A percentile compares a stretch with the other conserved stretches of the same genome.
Evolutionary conservation across 805 yeast genomes (phyloP).

Genomic region (Zygotorulaspora sp.): DNA sequence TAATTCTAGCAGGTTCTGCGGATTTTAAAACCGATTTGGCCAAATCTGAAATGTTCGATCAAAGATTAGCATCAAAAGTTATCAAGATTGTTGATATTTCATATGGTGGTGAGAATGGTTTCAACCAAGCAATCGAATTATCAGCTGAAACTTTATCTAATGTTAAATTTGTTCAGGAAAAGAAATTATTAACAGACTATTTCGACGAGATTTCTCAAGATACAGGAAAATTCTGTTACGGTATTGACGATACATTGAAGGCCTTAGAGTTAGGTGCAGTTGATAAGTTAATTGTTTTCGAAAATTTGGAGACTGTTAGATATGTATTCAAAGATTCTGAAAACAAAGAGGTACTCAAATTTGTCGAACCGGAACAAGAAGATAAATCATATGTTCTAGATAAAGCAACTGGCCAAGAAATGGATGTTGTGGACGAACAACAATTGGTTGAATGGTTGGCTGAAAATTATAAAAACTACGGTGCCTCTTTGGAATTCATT

Average conservation of each 20-base stretch:
- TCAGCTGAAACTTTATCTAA: conserved; percentile 96
- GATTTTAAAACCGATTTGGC: conserved; percentile 95
- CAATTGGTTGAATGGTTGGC: conserved; percentile 96
- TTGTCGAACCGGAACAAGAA: conserved; percentile 66
- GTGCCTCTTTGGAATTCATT: conserved; percentile 94
- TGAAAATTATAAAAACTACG: conserved; percentile 88
- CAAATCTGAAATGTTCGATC: conserved; percentile 89
- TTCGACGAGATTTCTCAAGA: conserved; percentile 98
- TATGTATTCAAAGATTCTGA: conserved; percentile 80
- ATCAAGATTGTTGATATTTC: conserved; percentile 93
- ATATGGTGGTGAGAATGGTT: conserved; percentile 99
- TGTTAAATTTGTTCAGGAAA: conserved; percentile 97
- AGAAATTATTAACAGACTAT: conserved; percentile 85
- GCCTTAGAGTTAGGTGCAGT: conserved; percentile 96
- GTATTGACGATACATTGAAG: conserved; percentile 93
- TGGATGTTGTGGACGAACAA: conserved; percentile 83
- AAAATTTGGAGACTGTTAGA: conserved; percentile 81
- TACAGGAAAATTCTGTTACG: conserved; percentile 95
- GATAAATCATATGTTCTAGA: conserved; percentile 75
- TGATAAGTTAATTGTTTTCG: conserved; percentile 88
- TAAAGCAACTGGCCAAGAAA: conserved; percentile 81
- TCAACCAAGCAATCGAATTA: conserved; percentile 97
- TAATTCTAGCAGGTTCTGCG: conserved; percentile 97
- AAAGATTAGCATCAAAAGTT: conserved; percentile 80
- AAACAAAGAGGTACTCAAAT: conserved; percentile 68